phyloP scores from a whole-genome alignment of 2,329 filamentous ascomycete species.

The Aspergillus niger region DNA sequence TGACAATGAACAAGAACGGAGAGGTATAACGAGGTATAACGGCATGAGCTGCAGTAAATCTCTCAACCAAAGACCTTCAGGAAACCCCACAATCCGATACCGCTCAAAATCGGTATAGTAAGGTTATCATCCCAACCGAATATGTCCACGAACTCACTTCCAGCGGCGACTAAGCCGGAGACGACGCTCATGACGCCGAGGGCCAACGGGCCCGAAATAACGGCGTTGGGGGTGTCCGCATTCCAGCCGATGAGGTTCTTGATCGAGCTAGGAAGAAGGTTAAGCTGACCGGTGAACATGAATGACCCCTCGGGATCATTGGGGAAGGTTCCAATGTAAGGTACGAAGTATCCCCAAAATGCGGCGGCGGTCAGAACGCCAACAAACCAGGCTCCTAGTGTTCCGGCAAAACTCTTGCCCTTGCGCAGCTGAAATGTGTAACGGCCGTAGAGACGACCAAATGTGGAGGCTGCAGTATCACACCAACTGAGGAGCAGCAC shows the following conservation, averaged over 20 bases:
- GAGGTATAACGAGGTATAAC: background rate
- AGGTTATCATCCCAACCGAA: constrained; percentile 97
- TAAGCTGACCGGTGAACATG: constrained; percentile 77
- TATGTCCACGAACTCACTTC: constrained; percentile 86
- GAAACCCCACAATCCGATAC: constrained; percentile 86
- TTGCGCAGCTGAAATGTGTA: constrained; percentile 83
- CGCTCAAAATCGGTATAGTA: constrained; percentile 90
- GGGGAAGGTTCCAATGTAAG: constrained; percentile 64
- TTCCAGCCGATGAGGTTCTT: constrained; percentile 64
- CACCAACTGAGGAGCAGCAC: constrained; percentile 95
- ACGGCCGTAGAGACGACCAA: constrained; percentile 84
- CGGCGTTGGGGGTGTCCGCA: constrained; percentile 53
- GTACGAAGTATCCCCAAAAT: constrained; percentile 88
- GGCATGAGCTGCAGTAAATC: background rate
- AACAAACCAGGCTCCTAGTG: constrained; percentile 76
- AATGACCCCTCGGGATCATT: constrained; percentile 71
- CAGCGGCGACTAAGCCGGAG: constrained; percentile 84
- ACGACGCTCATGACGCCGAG: constrained; percentile 79
- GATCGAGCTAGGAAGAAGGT: constrained; percentile 62
- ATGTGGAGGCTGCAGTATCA: constrained; percentile 93
- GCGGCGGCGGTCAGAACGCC: constrained; percentile 79
- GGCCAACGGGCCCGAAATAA: constrained; percentile 70
- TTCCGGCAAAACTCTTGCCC: constrained; percentile 91
- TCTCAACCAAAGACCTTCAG: constrained; percentile 73
- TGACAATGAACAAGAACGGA: background rate